phyloP scores from a whole-genome alignment of 805 yeast species.

The Yarrowia yakushimensis region DNA sequence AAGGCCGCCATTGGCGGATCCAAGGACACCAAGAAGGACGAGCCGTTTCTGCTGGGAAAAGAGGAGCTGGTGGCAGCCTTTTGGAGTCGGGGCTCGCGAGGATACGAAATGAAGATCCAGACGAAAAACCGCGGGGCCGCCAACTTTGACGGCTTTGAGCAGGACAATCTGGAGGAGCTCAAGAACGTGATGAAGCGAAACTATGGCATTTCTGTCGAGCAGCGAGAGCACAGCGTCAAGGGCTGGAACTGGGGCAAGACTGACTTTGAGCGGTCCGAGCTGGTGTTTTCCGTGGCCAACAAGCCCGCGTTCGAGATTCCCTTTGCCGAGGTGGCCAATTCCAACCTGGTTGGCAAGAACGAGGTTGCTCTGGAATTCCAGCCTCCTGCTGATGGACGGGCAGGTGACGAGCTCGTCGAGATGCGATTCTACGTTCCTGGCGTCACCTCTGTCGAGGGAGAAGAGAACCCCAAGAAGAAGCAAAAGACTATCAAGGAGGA shows the following conservation, averaged over 20 bases:
- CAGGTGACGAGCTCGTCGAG: slow-evolving; percentile 96
- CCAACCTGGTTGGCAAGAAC: slow-evolving; percentile 85
- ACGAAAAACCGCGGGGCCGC: slow-evolving; percentile 86
- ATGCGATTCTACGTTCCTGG: slow-evolving; percentile 93
- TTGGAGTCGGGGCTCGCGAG: slow-evolving; percentile 94
- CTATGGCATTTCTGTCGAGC: slow-evolving; percentile 70
- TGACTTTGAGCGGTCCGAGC: slow-evolving; percentile 87
- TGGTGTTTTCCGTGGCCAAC: slow-evolving; percentile 79
- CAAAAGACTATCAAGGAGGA: slow-evolving; percentile 31
- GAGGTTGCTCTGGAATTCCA: slow-evolving; percentile 86
- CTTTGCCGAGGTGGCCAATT: slow-evolving; percentile 70
- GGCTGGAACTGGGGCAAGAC: slow-evolving; percentile 99
- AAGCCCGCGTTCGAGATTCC: slow-evolving; percentile 92
- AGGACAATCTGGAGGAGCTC: slow-evolving; percentile 69
- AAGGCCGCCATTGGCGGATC: slow-evolving; percentile 44
- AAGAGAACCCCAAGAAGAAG: slow-evolving; percentile 35
- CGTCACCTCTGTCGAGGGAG: slow-evolving; percentile 45
- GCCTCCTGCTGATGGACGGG: slow-evolving; percentile 47
- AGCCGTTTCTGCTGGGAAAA: slow-evolving; percentile 85
- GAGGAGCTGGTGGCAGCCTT: slow-evolving; percentile 73
- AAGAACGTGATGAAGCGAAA: slow-evolving; percentile 80
- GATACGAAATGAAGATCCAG: slow-evolving; percentile 82
- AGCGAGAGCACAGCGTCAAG: slow-evolving; percentile 83
- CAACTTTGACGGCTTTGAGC: slow-evolving; percentile 87
- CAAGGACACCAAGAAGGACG: slow-evolving; percentile 46